Percentiles rank a stretch among this genome's conserved stretches.
Conservation (phyloP, 768 basidiomycete genomes). For the Daedaleopsis sinensis region DNA sequence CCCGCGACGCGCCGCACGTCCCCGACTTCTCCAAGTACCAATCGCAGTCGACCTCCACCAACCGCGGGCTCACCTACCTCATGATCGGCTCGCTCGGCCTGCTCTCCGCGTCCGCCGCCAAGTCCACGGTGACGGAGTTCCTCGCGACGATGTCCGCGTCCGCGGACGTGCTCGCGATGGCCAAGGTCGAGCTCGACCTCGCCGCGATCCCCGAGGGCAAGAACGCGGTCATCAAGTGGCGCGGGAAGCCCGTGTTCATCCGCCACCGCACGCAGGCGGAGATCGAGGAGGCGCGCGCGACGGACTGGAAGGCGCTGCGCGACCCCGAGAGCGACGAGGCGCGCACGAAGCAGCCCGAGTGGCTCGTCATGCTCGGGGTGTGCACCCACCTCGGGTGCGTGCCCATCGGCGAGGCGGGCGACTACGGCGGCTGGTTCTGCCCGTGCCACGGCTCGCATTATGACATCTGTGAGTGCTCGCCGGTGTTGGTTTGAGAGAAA, state of each 20-base stretch:
- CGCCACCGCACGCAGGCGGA: slow-evolving; percentile 91
- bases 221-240: slow-evolving; percentile 98
- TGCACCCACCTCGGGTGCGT: slow-evolving; percentile 99
- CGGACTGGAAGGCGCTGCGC: slow-evolving; percentile 85
- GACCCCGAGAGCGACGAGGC: slow-evolving; percentile 92
- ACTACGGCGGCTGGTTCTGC: slow-evolving; percentile 99
- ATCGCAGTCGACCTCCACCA: slow-evolving; percentile 60
- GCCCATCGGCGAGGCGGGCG: slow-evolving; percentile 96
- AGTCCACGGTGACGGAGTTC: slow-evolving; percentile 93
- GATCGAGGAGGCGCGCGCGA: slow-evolving; percentile 87
- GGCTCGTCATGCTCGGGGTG: slow-evolving; percentile 91
- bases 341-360: slow-evolving; percentile 93
- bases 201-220: slow-evolving; percentile 92
- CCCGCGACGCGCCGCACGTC: slow-evolving; percentile 75
- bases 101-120: slow-evolving; percentile 91
- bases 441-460: slow-evolving; percentile 99
- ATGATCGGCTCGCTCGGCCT: slow-evolving; percentile 92
- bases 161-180: slow-evolving; percentile 95
- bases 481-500: not conserved
- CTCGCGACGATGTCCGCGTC: slow-evolving; percentile 96
- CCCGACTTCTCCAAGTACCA: slow-evolving; percentile 90
- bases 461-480: slow-evolving; percentile 76
- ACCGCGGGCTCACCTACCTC: slow-evolving; percentile 84
- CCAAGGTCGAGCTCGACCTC: slow-evolving; percentile 96
- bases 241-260: slow-evolving; percentile 99